Evolutionary conservation across 2,329 filamentous ascomycete species (phyloP), one percentile per base, ranked within the genome.

Genomic region (Penicillium nordicum): DNA sequence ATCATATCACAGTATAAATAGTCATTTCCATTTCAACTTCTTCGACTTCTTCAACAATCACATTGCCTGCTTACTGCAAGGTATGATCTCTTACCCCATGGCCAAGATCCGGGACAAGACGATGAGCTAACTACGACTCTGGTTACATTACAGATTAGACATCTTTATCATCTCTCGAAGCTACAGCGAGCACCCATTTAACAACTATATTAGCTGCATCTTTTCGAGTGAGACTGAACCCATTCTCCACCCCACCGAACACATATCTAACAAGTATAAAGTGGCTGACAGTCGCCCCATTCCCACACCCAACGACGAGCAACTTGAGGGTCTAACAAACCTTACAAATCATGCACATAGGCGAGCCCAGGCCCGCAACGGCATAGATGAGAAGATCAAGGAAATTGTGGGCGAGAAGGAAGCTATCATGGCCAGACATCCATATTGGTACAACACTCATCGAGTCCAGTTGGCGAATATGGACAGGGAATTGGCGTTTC

Each of bases 341-440:
- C 18, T 40, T 0, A 23, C 11, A 1, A 4, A 14, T 4, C 3
- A 11, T 4, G 18, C 11, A 23, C 9, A 2, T 23, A 2, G 1
- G 4, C 38, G 38, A 3, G 18, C 37, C 8, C 18, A 6, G 1
- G 11, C 12, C 5, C 18, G 37, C 6, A 2, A 16, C 0, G 6
- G 7, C 5, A 12, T 21, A 21, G 2, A 16, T 7, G 12, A 14
- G 5, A 3, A 34, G 5, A 16, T 16, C 5, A 1, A 34, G 32
- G 32, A 0, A 2, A 34, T 34, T 34, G 3, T 16, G 32, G 6
- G 16, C 6, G 5, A 34, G 32, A 34, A 34, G n/a, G n/a, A 12
- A 12, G n/a, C 10, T 3, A 21, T 7, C 5, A 38, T 18, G 10
- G n/a, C n/a, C 1, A 1, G n/a, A 11, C 12, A 32, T 32, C 30